These are phyloP conservation scores for Aspergillus asperescens DNA, from an alignment of 495 filamentous ascomycete species.

Conservation along the genomic window DNA sequence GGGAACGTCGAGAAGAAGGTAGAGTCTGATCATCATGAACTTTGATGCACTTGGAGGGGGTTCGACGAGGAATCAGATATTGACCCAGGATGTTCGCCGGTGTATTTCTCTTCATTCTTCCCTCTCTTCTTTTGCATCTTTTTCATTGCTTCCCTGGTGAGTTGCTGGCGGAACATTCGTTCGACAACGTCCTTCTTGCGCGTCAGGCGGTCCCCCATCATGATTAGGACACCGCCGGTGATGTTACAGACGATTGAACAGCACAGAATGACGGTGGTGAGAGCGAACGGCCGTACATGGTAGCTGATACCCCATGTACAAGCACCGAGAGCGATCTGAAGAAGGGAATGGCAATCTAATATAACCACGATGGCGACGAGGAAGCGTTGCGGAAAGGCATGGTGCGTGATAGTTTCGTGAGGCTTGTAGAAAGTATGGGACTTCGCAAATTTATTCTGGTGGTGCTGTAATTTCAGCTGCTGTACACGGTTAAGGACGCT, in stretches of 20 bases:
- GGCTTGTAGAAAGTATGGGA: slow-evolving; percentile 83
- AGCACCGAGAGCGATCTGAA: slow-evolving; percentile 71
- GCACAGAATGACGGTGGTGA: slow-evolving; percentile 74
- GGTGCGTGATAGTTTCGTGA: slow-evolving; percentile 73
- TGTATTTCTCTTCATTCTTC: slow-evolving; percentile 35
- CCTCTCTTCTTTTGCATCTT: slow-evolving; percentile 60
- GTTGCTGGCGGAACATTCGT: slow-evolving; percentile 62
- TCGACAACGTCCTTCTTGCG: slow-evolving; percentile 81
- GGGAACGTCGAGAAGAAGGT: no score
- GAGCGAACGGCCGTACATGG: slow-evolving; percentile 55
- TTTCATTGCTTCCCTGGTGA: slow-evolving; percentile 67
- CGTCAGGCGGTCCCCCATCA: slow-evolving; percentile 62
- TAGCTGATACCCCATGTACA: slow-evolving; percentile 70
- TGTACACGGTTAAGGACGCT: slow-evolving; percentile 58
- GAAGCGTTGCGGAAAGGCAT: slow-evolving; percentile 67
- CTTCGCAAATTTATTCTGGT: slow-evolving; percentile 68
- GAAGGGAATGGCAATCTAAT: slow-evolving; percentile 66
- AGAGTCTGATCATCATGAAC: background rate
- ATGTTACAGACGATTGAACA: slow-evolving; percentile 70
- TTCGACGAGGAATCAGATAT: slow-evolving; percentile 1
- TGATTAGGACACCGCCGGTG: slow-evolving; percentile 63
- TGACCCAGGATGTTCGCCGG: background rate
- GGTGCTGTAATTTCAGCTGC: slow-evolving; percentile 59
- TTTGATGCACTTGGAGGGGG: background rate
- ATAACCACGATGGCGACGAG: slow-evolving; percentile 66